Conservation (phyloP, 768 basidiomycete species). For the Calocera cornea region DNA sequence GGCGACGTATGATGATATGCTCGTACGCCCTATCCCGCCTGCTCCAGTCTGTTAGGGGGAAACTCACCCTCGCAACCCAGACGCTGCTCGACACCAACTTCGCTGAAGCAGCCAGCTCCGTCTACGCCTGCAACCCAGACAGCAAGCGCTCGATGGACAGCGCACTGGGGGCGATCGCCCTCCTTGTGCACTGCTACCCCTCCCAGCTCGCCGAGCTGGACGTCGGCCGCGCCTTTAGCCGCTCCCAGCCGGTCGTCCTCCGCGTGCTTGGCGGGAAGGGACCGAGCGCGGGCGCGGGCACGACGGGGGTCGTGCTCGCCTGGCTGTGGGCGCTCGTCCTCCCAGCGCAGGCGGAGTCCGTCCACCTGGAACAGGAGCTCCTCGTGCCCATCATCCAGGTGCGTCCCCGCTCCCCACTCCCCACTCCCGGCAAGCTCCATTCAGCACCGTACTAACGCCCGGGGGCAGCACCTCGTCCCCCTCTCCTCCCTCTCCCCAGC, state of each 20-base stretch:
- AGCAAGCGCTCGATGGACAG: neutral
- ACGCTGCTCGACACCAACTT: neutral
- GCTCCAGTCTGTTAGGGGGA: too few relatives aligned
- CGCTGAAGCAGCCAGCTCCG: neutral
- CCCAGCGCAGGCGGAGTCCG: neutral
- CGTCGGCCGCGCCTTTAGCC: neutral
- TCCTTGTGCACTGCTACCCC: neutral
- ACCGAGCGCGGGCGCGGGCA: too few relatives aligned
- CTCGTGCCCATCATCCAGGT: neutral
- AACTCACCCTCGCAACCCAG: too few relatives aligned
- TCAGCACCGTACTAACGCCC: too few relatives aligned
- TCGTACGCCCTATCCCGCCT: too few relatives aligned
- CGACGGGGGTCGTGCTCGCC: neutral
- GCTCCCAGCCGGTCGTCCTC: neutral
- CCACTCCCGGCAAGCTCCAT: too few relatives aligned
- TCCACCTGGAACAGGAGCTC: neutral
- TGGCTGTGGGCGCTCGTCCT: neutral
- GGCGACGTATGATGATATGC: neutral
- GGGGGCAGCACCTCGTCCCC: conserved; percentile 32
- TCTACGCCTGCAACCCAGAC: neutral
- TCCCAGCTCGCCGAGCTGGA: neutral
- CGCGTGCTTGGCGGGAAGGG: neutral
- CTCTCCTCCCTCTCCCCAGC: conserved; percentile 53
- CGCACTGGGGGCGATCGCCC: neutral
- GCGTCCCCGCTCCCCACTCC: neutral